phyloP scores from a whole-genome alignment of 768 basidiomycete species.

The Boletus reticuloceps region DNA sequence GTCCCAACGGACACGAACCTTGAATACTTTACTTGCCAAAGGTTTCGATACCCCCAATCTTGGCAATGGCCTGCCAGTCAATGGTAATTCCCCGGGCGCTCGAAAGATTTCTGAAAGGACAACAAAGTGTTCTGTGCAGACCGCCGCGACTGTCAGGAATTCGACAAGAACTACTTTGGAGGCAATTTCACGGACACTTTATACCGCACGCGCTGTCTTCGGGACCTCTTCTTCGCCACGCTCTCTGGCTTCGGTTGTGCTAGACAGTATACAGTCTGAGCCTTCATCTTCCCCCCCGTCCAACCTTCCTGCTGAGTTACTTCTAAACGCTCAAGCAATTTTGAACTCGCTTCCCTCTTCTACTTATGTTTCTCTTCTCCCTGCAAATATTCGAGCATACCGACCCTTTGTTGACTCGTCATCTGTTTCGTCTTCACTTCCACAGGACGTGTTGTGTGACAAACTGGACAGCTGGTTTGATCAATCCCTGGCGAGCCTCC shows the following conservation, averaged over 20 bases:
- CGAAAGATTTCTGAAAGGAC: conserved; percentile 1
- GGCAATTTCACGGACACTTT: conserved; percentile 57
- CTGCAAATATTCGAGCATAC: conserved; percentile 67
- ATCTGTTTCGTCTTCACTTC: conserved; percentile 53
- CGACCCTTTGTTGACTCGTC: conserved; percentile 81
- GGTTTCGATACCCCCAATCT: conserved; percentile 19
- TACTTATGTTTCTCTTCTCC: conserved; percentile 76
- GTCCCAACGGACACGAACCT: conserved; percentile 61
- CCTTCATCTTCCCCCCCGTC: conserved; percentile 21
- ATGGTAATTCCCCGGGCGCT: conserved; percentile 34
- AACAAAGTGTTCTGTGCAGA: conserved; percentile 26
- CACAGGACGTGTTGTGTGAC: conserved; percentile 40
- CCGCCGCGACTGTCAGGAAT: conserved; percentile 50
- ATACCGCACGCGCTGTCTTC: conserved; percentile 58
- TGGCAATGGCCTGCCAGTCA: conserved; percentile 34
- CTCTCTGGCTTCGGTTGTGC: conserved; percentile 54
- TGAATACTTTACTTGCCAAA: conserved; percentile 45
- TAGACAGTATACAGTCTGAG: conserved; percentile 63
- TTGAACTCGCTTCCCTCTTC: conserved; percentile 78
- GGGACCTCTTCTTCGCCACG: conserved; percentile 31
- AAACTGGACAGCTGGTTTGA: conserved; percentile 65
- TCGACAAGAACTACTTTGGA: conserved; percentile 51
- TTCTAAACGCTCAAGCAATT: conserved; percentile 64
- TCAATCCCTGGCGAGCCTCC: conserved; percentile 46
- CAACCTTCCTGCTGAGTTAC: conserved; percentile 48